phyloP scores from a whole-genome alignment of 805 yeast species.

The Candida pseudofarinosa region DNA sequence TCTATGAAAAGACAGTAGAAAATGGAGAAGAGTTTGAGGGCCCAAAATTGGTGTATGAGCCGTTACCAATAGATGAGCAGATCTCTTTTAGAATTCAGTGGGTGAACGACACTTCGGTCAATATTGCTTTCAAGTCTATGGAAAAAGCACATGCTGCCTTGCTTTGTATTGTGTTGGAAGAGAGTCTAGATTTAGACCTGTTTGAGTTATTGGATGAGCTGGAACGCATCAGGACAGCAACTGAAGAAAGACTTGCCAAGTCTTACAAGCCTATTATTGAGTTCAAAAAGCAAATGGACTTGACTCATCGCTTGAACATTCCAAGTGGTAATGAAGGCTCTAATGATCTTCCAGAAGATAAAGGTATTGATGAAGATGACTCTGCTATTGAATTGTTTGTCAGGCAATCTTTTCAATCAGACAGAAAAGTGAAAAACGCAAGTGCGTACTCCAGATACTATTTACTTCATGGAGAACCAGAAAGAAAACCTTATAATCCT shows the following conservation, averaged over 20 bases:
- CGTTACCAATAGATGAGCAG: constrained; percentile 22
- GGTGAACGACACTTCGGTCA: constrained; percentile 61
- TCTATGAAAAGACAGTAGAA: constrained; percentile 10
- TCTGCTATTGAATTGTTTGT: constrained; percentile 33
- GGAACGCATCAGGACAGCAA: constrained; percentile 19
- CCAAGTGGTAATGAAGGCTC: constrained; percentile 10
- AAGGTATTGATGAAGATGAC: constrained; percentile 38
- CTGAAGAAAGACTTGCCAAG: constrained; percentile 38
- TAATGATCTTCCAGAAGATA: constrained; percentile 8
- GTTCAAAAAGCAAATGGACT: constrained; percentile 27
- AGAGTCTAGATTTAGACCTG: background rate
- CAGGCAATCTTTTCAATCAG: constrained; percentile 51
- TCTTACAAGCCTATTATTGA: constrained; percentile 35
- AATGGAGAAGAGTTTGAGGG: constrained; percentile 12
- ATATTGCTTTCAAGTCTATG: constrained; percentile 48
- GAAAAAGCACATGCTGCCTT: constrained; percentile 37
- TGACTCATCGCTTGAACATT: constrained; percentile 26
- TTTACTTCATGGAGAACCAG: constrained; percentile 69
- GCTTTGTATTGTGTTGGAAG: background rate
- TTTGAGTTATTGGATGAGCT: constrained; percentile 18
- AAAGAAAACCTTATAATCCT: constrained; percentile 28
- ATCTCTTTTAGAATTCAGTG: constrained; percentile 51
- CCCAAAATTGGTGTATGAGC: constrained; percentile 14
- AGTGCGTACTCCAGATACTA: constrained; percentile 59
- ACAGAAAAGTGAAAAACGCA: constrained; percentile 56